Percentiles rank a stretch among this genome's conserved stretches.
Conservation (phyloP, 345 rosid species). For the Eucalyptus erythrocorys region DNA sequence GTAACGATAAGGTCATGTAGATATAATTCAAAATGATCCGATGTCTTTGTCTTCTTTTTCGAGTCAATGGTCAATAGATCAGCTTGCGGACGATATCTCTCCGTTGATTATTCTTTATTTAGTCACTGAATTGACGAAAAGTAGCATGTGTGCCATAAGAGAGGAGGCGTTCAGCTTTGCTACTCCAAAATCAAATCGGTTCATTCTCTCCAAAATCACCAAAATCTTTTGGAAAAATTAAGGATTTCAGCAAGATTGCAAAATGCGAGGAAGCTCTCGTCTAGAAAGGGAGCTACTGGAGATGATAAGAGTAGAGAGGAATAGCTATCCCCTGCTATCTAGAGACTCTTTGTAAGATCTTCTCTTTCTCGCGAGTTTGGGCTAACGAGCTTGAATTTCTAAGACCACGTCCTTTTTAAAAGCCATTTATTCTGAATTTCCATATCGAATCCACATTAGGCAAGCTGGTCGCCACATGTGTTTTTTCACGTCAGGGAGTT, state of each 20-base stretch:
- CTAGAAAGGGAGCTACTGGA: background rate
- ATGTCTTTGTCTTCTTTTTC: no score
- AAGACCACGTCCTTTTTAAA: background rate
- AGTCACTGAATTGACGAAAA: background rate
- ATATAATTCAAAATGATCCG: background rate
- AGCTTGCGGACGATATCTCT: background rate
- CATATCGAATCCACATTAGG: rapidly evolving
- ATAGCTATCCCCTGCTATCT: background rate
- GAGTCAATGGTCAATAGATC: no score
- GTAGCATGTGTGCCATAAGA: background rate
- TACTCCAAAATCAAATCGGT: no score
- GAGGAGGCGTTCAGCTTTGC: background rate
- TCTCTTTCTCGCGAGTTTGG: background rate
- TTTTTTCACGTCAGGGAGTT: background rate
- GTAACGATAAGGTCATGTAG: no score
- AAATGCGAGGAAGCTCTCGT: no score
- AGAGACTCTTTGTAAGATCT: background rate
- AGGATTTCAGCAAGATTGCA: no score
- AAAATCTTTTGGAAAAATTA: no score
- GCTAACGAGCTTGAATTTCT: background rate
- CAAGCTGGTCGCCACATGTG: background rate
- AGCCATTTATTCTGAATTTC: background rate
- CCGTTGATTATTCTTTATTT: background rate
- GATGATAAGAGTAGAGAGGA: background rate
- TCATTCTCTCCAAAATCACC: no score